These are phyloP conservation scores for Bigelowiella natans DNA, from an alignment of 78 protist species.

Conservation along the genomic window DNA sequence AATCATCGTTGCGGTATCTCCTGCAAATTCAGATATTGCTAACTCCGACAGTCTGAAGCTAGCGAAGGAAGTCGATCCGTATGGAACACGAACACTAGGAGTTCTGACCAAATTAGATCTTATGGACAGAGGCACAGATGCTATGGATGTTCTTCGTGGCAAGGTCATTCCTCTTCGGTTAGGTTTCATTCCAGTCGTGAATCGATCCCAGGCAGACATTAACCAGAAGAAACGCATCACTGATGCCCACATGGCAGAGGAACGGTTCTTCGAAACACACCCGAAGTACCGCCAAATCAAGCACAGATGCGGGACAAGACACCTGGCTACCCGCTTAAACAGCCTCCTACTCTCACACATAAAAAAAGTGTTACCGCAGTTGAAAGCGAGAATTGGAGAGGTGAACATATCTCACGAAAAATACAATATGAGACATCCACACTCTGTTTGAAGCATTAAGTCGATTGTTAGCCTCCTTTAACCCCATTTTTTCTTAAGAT, in stretches of 20 bases:
- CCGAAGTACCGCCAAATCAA: not conserved
- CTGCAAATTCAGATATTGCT: conserved; percentile 87
- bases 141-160: conserved; percentile 71
- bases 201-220: conserved; percentile 30
- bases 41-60: conserved; percentile 72
- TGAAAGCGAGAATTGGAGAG: not conserved
- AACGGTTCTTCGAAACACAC: conserved; percentile 11
- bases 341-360: conserved; percentile 21
- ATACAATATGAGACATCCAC: too few species aligned
- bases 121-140: conserved; percentile 91
- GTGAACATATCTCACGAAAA: not conserved
- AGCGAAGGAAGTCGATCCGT: conserved; percentile 76
- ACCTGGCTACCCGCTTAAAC: conserved; percentile 28
- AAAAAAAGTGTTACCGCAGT: not conserved
- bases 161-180: conserved; percentile 50
- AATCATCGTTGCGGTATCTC: conserved; percentile 76
- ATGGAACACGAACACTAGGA: conserved; percentile 83
- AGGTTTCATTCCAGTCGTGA: conserved; percentile 70
- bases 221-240: not conserved
- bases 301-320: not conserved
- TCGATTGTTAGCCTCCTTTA: too few species aligned
- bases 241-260: conserved; percentile 2
- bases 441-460: too few species aligned
- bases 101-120: conserved; percentile 87
- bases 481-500: too few species aligned